Evolutionary conservation across 495 filamentous ascomycete species (phyloP).

Genomic region (Tuber calosporum): DNA sequence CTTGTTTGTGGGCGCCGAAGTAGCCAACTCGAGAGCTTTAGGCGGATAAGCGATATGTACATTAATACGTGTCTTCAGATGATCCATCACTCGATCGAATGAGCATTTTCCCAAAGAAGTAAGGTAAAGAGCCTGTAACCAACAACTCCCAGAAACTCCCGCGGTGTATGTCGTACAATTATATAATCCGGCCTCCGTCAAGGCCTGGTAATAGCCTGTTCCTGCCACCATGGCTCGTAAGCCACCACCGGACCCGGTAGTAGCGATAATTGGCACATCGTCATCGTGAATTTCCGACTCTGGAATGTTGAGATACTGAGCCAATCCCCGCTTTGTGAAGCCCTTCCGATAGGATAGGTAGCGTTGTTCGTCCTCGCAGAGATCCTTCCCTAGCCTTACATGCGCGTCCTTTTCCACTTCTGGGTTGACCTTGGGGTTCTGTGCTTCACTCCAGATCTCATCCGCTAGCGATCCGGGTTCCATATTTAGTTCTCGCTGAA

Average conservation of each 20-base stretch:
- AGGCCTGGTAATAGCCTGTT: conserved; percentile 70
- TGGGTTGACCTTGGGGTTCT: conserved; percentile 71
- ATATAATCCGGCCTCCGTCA: conserved; percentile 77
- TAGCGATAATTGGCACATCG: conserved; percentile 84
- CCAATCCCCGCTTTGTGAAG: conserved; percentile 62
- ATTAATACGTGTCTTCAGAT: conserved; percentile 75
- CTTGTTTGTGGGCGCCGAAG: conserved; percentile 81
- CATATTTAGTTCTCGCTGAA: conserved; percentile 81
- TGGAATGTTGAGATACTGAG: conserved; percentile 68
- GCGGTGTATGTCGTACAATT: conserved; percentile 92
- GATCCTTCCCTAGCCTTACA: conserved; percentile 72
- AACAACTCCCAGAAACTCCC: conserved; percentile 90
- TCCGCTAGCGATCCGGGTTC: conserved; percentile 77
- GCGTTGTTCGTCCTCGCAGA: conserved; percentile 73
- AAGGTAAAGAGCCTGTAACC: conserved; percentile 83
- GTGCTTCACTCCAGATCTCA: conserved; percentile 87
- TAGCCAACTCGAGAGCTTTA: conserved; percentile 64
- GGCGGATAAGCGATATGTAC: conserved; percentile 91
- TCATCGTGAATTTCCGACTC: conserved; percentile 80
- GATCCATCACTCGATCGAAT: conserved; percentile 63
- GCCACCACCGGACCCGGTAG: conserved; percentile 89
- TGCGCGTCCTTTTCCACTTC: conserved; percentile 72
- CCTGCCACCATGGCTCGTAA: conserved; percentile 84
- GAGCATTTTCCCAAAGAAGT: conserved; percentile 65
- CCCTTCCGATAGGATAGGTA: conserved; percentile 61